Base-by-base conservation (phyloP, 2,329 filamentous ascomycete genomes). In the Pleoardoris graminearum region DNA sequence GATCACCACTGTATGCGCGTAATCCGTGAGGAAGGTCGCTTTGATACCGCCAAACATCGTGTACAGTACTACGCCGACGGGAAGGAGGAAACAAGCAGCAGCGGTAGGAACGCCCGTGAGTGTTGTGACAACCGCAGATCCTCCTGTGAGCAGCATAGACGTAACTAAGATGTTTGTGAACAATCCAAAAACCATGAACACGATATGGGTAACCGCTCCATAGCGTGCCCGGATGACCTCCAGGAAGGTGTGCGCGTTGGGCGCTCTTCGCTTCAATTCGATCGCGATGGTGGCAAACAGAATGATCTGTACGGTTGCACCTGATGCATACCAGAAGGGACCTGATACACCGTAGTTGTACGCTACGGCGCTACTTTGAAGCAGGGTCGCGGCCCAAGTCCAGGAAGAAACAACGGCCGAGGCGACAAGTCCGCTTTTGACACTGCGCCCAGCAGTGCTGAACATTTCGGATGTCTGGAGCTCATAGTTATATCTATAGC, bases 391-490 rank as follows among this genome's bases (percentile, higher is more conserved):
- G 0, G 90, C 91, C 91, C 91, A 96, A 0, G 91, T 96, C 91
- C 92, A 96, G 4, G 88, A 91, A 14, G 88, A 92, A 3, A 96
- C 90, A n/a, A 96, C 91, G 14, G 91, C 91, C 4, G 90, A 89
- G 10, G 90, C 89, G 0, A 96, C 90, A 12, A 96, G 80, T 37
- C 91, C 92, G 7, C 90, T 91, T 70, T 96, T 96, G 60, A 96
- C 90, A 1, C 89, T 91, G 56, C 92, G 82, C 16, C 91, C 91
- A 44, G 91, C 91, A 0, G 91, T 96, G 58, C 83, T 91, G 79
- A 96, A 96, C 84, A 91, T 94, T 76, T 96, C 91, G 0, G 89
- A 92, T 0, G 92, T 96, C 72, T 96, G 91, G 3, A 92, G 78
- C 71, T 94, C 91, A 78, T 86, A 80, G 65, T 87, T 85, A 69